These are phyloP conservation scores for Fabrea salina DNA, from an alignment of 169 alveolate species.

Conservation along the genomic window DNA sequence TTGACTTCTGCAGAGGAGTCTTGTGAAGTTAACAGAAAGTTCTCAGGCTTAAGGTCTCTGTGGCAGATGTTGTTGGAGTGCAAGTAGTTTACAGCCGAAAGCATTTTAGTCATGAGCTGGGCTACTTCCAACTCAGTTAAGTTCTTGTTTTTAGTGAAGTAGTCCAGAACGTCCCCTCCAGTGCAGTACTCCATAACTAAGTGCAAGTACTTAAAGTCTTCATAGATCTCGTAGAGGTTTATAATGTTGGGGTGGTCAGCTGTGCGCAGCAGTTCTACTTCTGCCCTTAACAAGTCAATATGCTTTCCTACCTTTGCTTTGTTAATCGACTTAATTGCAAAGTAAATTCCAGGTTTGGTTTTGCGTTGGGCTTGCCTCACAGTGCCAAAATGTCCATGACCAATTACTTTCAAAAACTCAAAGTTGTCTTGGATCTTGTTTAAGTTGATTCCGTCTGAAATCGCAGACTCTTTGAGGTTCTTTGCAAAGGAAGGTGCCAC, in stretches of 20 bases:
- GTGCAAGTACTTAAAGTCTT: not conserved
- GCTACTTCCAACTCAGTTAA: slow-evolving; percentile 75
- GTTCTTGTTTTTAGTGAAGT: not conserved
- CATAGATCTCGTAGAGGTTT: slow-evolving; percentile 10
- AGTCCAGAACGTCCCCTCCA: slow-evolving; percentile 7
- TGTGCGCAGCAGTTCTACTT: slow-evolving; percentile 61
- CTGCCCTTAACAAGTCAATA: slow-evolving; percentile 23
- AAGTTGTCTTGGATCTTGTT: not conserved
- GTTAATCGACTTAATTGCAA: not conserved
- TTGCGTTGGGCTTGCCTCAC: slow-evolving; percentile 14
- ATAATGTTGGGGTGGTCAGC: slow-evolving; percentile 63
- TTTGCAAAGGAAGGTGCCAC: too few species aligned
- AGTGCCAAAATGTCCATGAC: slow-evolving; percentile 34
- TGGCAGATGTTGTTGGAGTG: slow-evolving; percentile 78
- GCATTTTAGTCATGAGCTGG: slow-evolving; percentile 56
- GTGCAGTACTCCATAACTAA: slow-evolving; percentile 26
- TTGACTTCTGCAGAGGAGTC: slow-evolving; percentile 38
- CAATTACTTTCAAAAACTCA: slow-evolving; percentile 13
- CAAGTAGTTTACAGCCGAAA: slow-evolving; percentile 73
- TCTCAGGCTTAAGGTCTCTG: slow-evolving; percentile 75
- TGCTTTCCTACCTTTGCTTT: not conserved
- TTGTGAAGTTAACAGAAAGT: slow-evolving; percentile 47
- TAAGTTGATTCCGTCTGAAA: too few species aligned
- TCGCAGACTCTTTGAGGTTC: too few species aligned
- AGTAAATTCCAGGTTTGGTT: not conserved